Conservation (phyloP, 257 asterid species). For the Agastache rugosa region DNA sequence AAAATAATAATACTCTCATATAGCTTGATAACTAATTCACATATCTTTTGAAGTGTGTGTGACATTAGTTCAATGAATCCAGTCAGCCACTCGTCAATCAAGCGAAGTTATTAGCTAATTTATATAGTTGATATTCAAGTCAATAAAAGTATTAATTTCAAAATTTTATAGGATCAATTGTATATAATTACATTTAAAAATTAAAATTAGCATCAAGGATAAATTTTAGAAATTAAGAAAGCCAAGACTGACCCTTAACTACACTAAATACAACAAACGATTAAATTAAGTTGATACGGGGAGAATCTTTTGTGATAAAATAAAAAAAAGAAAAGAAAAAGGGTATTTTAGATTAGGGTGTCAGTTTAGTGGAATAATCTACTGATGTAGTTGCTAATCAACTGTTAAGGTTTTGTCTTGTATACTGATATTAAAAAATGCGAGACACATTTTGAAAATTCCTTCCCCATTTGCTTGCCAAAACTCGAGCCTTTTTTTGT, state of each 20-base stretch:
- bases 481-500: slow-evolving; percentile 20
- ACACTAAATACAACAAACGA: not conserved
- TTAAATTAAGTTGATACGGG: slow-evolving; percentile 32
- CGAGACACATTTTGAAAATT: slow-evolving; percentile 23
- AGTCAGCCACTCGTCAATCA: slow-evolving; percentile 9
- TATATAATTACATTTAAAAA: slow-evolving; percentile 16
- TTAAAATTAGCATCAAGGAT: not conserved
- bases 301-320: slow-evolving; percentile 36
- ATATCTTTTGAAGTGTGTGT: not conserved
- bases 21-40: too few species aligned
- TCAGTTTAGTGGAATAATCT: slow-evolving; percentile 16
- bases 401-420: slow-evolving; percentile 35
- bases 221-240: slow-evolving; percentile 28
- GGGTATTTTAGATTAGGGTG: slow-evolving; percentile 34
- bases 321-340: not conserved
- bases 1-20: too few species aligned
- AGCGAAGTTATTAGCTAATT: not conserved
- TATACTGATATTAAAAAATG: slow-evolving; percentile 29
- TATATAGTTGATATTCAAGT: not conserved
- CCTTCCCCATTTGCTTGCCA: slow-evolving; percentile 33
- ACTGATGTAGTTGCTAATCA: slow-evolving; percentile 12
- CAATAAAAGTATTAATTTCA: slow-evolving; percentile 16
- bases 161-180: not conserved
- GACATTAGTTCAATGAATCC: not conserved
- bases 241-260: slow-evolving; percentile 56